A percentile compares a stretch with the other conserved stretches of the same genome.
Conservation (phyloP, 129 eudicot species). For the Helichrysum umbraculigerum region DNA sequence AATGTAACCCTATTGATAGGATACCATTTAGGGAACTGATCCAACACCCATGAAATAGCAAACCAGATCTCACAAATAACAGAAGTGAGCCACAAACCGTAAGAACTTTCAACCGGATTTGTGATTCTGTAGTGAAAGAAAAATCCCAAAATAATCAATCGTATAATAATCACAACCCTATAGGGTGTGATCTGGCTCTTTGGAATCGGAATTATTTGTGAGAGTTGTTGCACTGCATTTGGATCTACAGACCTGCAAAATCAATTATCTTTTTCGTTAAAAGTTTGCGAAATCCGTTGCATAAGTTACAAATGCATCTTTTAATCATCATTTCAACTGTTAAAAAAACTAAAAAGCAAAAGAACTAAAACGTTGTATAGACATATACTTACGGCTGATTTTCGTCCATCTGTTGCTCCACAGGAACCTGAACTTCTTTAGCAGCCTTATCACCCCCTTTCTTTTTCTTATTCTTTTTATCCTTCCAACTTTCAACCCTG, state of each 20-base stretch:
- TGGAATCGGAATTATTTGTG: slow-evolving; percentile 79
- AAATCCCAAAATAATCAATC: slow-evolving; percentile 77
- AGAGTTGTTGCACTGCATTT: slow-evolving; percentile 63
- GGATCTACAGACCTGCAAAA: slow-evolving; percentile 65
- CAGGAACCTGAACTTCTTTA: slow-evolving; percentile 70
- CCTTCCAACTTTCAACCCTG: slow-evolving; percentile 96
- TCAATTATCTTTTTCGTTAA: slow-evolving; percentile 7
- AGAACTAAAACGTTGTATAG: neutral
- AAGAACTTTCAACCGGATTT: slow-evolving; percentile 91
- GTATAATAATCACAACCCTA: slow-evolving; percentile 68
- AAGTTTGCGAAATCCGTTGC: neutral
- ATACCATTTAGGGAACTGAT: slow-evolving; percentile 98
- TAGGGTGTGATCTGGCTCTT: slow-evolving; percentile 78
- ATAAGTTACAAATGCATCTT: neutral
- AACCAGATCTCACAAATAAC: slow-evolving; percentile 99
- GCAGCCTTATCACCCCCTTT: slow-evolving; percentile 45
- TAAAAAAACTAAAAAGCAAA: neutral
- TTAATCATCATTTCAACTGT: neutral
- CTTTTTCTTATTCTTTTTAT: slow-evolving; percentile 83
- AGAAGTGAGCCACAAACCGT: slow-evolving; percentile 93
- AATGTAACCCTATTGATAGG: slow-evolving; percentile 78
- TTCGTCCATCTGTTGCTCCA: slow-evolving; percentile 88
- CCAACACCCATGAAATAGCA: slow-evolving; percentile 95
- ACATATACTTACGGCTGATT: slow-evolving; percentile 54
- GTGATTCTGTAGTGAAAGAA: slow-evolving; percentile 93